These are phyloP conservation scores for Thyridium curvatum DNA, from an alignment of 2,329 filamentous ascomycete genomes.

Conservation along the genomic window DNA sequence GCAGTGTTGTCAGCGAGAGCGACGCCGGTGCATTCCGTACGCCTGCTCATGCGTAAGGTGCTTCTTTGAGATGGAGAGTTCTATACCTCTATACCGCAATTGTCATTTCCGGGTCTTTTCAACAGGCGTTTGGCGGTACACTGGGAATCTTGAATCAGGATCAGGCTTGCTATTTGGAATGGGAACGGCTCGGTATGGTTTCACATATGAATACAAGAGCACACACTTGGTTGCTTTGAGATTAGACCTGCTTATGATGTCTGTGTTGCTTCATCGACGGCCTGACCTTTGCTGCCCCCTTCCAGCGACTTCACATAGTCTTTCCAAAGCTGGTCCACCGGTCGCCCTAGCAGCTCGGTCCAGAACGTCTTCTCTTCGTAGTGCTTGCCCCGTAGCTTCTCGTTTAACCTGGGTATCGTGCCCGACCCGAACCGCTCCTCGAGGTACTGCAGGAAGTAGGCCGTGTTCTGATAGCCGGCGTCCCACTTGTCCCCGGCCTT, in stretches of 20 bases:
- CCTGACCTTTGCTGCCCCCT: slow-evolving; percentile 2
- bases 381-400: slow-evolving; percentile 52
- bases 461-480: slow-evolving; percentile 82
- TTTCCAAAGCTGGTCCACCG: slow-evolving; percentile 65
- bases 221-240: slow-evolving; percentile 9
- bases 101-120: too few species aligned
- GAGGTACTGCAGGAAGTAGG: slow-evolving; percentile 83
- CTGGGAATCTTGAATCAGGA: background rate
- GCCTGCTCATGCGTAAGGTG: slow-evolving; percentile 17
- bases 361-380: slow-evolving; percentile 64
- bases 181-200: background rate
- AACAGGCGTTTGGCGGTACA: too few species aligned
- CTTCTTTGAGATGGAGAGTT: background rate
- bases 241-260: slow-evolving; percentile 10
- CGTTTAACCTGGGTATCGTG: slow-evolving; percentile 59
- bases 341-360: slow-evolving; percentile 59
- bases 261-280: slow-evolving; percentile 6
- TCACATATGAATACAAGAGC: too few species aligned
- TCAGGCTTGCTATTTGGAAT: background rate
- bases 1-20: slow-evolving; percentile 54
- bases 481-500: slow-evolving; percentile 65
- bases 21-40: slow-evolving; percentile 28
- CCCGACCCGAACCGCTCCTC: slow-evolving; percentile 59
- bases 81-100: background rate
- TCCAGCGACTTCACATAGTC: slow-evolving; percentile 51